These are phyloP conservation scores for Phytophthora pinifolia DNA, from an alignment of 352 stramenopile species.

Conservation along the genomic window DNA sequence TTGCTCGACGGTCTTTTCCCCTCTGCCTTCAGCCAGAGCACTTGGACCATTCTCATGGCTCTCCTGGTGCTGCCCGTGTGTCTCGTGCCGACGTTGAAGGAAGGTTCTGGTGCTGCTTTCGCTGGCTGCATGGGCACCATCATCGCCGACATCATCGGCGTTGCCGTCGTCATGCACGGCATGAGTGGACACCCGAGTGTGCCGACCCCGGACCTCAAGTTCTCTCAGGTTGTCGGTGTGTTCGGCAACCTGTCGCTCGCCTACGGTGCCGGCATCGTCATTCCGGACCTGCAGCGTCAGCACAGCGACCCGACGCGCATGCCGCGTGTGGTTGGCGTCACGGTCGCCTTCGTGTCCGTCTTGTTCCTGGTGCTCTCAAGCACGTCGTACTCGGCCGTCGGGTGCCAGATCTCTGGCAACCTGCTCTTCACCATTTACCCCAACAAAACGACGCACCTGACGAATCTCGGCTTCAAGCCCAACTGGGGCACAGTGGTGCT, in stretches of 20 bases:
- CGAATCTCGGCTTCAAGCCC: constrained; percentile 37
- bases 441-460: constrained; percentile 21
- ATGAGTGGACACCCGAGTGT: constrained; percentile 40
- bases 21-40: constrained; percentile 30
- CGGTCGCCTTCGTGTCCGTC: constrained; percentile 39
- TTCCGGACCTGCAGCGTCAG: constrained; percentile 45
- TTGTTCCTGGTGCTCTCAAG: constrained; percentile 45
- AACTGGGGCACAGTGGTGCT: constrained; percentile 45
- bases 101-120: constrained; percentile 39
- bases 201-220: constrained; percentile 34
- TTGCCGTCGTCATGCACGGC: constrained; percentile 38
- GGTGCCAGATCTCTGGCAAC: constrained; percentile 59
- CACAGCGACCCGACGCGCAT: constrained; percentile 54
- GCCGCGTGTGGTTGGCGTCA: constrained; percentile 47
- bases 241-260: constrained; percentile 63
- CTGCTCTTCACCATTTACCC: constrained; percentile 56
- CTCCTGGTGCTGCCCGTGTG: constrained; percentile 37
- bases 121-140: constrained; percentile 46
- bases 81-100: constrained; percentile 54
- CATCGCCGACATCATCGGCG: constrained; percentile 42
- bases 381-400: constrained; percentile 41
- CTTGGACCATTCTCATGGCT: constrained; percentile 53
- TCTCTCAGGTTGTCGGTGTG: constrained; percentile 43
- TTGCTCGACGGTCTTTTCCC: constrained; percentile 48
- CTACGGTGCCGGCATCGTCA: constrained; percentile 50